Percentiles rank a stretch among this genome's conserved stretches.
phyloP scores from a whole-genome alignment of 225 moss, liverwort and hornwort genomes.

The Marchantia paleacea region DNA sequence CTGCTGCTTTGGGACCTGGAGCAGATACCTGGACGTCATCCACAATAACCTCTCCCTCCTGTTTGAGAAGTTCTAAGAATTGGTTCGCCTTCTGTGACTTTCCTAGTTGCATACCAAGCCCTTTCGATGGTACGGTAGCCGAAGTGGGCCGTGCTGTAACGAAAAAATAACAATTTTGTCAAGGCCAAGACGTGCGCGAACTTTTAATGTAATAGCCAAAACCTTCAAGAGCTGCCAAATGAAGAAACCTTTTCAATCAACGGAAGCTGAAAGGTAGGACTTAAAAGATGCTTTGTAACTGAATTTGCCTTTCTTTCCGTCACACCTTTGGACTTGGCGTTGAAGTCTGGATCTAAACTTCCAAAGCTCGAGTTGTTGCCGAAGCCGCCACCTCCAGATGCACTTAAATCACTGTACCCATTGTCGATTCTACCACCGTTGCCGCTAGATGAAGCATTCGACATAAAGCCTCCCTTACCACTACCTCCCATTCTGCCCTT shows the following conservation, averaged over 20 bases:
- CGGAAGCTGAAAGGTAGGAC: background rate
- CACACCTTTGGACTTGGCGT: conserved; percentile 69
- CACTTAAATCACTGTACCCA: conserved; percentile 52
- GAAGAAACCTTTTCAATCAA: background rate
- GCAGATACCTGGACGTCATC: conserved; percentile 59
- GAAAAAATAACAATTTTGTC: background rate
- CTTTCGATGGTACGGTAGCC: conserved; percentile 66
- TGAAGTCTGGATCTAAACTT: conserved; percentile 75
- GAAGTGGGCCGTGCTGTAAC: conserved; percentile 62
- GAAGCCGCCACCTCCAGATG: conserved; percentile 70
- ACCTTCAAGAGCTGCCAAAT: background rate
- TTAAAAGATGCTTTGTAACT: background rate
- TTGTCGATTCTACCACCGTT: conserved; percentile 81
- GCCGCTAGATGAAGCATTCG: conserved; percentile 53
- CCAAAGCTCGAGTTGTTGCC: conserved; percentile 65
- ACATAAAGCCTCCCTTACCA: conserved; percentile 59
- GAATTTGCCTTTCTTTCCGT: background rate
- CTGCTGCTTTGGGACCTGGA: conserved; percentile 65
- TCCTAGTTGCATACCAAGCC: conserved; percentile 92
- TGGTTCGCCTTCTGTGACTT: conserved; percentile 97
- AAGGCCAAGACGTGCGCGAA: background rate
- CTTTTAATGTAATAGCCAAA: too few species aligned
- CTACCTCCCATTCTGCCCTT: conserved; percentile 59
- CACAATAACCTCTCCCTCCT: conserved; percentile 92
- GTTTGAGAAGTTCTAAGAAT: conserved; percentile 89